Base-by-base conservation (phyloP, 345 rosid species). In the Moricandia arvensis region DNA sequence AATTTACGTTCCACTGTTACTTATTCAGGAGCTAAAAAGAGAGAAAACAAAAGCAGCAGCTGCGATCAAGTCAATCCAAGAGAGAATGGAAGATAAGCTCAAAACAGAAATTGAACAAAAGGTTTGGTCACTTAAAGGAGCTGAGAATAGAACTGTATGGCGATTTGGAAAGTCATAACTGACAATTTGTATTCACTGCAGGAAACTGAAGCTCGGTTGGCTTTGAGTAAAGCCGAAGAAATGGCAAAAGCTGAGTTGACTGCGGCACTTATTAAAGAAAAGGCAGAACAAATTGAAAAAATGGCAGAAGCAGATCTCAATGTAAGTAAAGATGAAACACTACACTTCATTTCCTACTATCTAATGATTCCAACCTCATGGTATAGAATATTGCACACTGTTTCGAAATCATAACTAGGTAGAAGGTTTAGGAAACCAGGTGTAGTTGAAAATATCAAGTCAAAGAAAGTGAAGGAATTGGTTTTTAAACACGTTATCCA, bases 291-390 rank as follows among this genome's bases (percentile, higher is more conserved):
- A 63, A 86, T 91, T 73, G 91, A 96, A 72, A 93, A 85, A 82
- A 84, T 89, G 83, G 90, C 90, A 15, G 99, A 96, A 68, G 97
- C 93, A 66, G 83, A 96, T 87, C 93, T 96, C 69, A 79, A 93
- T 82, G 99, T 96, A 87, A 84, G 88, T 75, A 68, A 24, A 72
- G 37, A 35, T 34, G 41, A 59, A 16, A 27, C 57, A 1, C 18
- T 71, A 27, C 34, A 35, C 29, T 16, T 54, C 17, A 8, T 62
- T 43, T 70, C 37, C 41, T 53, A 69, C 21, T 33, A 43, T 63
- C 34, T 18, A 16, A 17, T 63, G 30, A 54, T 26, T 64, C 66
- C 71, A 33, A 43, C 53, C 72, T 57, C 61, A 1, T 55, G 37
- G 31, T 64, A 21, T 30, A 71, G 16, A 35, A 37, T 63, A 54